Base-by-base conservation (phyloP, 148 eudicot genomes). In the Cornus florida region DNA sequence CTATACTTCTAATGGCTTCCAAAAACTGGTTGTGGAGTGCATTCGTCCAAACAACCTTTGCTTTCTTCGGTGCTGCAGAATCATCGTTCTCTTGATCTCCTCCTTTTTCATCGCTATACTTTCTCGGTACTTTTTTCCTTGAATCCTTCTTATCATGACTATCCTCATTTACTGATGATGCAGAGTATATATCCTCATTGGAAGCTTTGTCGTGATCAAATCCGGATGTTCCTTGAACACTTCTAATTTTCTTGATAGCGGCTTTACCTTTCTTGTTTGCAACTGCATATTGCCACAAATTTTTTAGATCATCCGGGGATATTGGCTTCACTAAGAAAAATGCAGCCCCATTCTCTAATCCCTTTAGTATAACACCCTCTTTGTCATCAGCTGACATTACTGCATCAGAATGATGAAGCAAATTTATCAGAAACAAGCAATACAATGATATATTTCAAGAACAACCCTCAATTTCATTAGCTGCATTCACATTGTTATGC, bases 311-410 rank as follows among this genome's bases (percentile, higher is more conserved):
- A 17, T 84, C 59, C 10, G 75, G 59, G 65, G 78, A 31, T 5
- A 90, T 66, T 0, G 94, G 97, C 78, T 92, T 92, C 68, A 80
- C 71, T 28, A 90, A 62, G 81, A 86, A 90, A 79, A 82, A 82
- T 24, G 78, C 79, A 59, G 90, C 97, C 7, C 91, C 97, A 31
- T 57, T 80, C 32, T 87, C 69, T 4, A 90, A 46, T 7, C 87
- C 91, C 71, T 80, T 67, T 11, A 66, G 12, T 76, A 83, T 82
- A 13, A 84, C 72, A 33, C 59, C 73, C 41, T 78, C 83, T 75
- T 85, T 33, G 33, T 31, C 50, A 72, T 92, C 91, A 10, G 77
- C 87, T 46, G 92, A 92, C 92, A 92, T 89, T 65, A 92, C 97
- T 92, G 88, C 72, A 78, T 48, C 19, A 69, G 6, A 41, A 64